These are phyloP conservation scores for Rhodosporidiobolus odoratus DNA, from an alignment of 768 basidiomycete species.

Conservation along the genomic window DNA sequence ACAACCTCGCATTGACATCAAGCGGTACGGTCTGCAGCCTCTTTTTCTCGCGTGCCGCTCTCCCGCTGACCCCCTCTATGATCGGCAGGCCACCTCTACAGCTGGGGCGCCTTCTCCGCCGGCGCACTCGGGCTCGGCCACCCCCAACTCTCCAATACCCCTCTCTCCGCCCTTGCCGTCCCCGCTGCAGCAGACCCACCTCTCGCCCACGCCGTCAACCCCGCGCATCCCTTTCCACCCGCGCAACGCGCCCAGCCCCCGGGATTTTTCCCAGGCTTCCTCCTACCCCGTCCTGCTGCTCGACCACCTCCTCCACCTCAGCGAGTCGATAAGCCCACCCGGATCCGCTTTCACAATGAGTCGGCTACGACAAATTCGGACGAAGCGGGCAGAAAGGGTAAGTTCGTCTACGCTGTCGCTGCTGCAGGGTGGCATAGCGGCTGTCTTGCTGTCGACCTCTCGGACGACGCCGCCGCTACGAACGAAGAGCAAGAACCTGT, in stretches of 20 bases:
- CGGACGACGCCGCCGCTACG: neutral
- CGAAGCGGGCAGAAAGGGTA: conserved; percentile 52
- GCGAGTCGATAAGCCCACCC: conserved; percentile 58
- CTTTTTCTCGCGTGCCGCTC: neutral
- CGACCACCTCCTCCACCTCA: conserved; percentile 47
- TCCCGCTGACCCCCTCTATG: neutral
- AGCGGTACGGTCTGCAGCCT: conserved; percentile 69
- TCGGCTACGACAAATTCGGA: conserved; percentile 33
- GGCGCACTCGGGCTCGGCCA: conserved; percentile 86
- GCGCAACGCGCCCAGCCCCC: neutral
- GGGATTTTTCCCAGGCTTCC: conserved; percentile 44
- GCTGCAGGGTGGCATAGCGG: conserved; percentile 91
- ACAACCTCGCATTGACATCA: conserved; percentile 75
- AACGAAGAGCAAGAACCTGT: neutral
- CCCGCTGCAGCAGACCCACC: too few relatives aligned
- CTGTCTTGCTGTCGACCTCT: conserved; percentile 73
- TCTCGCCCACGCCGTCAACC: conserved; percentile 44
- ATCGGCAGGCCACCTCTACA: conserved; percentile 5
- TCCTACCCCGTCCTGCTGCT: conserved; percentile 24
- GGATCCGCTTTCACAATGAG: conserved; percentile 62
- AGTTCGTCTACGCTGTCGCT: conserved; percentile 72
- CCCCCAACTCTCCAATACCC: conserved; percentile 49
- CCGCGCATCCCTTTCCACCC: neutral
- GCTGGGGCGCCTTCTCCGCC: conserved; percentile 49
- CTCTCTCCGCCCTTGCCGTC: conserved; percentile 55